These are phyloP conservation scores for Proliferodiscus dingleyae DNA, from an alignment of 2,329 filamentous ascomycete species.

Conservation along the genomic window DNA sequence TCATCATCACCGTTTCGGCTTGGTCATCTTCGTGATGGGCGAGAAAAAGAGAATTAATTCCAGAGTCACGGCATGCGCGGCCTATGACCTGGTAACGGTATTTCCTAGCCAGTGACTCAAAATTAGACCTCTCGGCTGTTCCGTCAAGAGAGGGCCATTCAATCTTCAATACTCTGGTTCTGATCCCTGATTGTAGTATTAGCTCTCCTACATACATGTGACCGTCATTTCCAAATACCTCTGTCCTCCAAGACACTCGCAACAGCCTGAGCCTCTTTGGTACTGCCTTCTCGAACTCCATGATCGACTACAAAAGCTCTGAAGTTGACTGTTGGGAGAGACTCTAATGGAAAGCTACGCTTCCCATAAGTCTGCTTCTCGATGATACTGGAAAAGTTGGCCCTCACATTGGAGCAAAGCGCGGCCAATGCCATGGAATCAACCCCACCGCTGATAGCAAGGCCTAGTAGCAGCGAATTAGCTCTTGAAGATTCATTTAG, in stretches of 20 bases:
- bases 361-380: neutral
- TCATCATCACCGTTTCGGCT: slow-evolving; percentile 82
- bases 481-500: neutral
- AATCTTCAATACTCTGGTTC: slow-evolving; percentile 33
- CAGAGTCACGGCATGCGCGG: slow-evolving; percentile 45
- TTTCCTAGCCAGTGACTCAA: slow-evolving; percentile 73
- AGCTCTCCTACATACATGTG: neutral
- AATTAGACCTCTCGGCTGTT: slow-evolving; percentile 49
- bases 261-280: slow-evolving; percentile 48
- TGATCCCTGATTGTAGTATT: slow-evolving; percentile 22
- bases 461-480: slow-evolving; percentile 39
- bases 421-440: slow-evolving; percentile 96
- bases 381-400: neutral
- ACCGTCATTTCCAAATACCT: slow-evolving; percentile 15
- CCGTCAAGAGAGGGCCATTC: slow-evolving; percentile 45
- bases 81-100: slow-evolving; percentile 72
- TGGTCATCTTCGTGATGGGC: slow-evolving; percentile 90
- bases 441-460: slow-evolving; percentile 87
- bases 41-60: slow-evolving; percentile 61
- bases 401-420: slow-evolving; percentile 52
- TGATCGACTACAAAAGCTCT: slow-evolving; percentile 54
- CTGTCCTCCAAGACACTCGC: slow-evolving; percentile 24
- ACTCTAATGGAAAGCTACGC: slow-evolving; percentile 27
- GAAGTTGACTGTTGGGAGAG: slow-evolving; percentile 45
- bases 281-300: slow-evolving; percentile 47